Evolutionary conservation across 257 asterid genomes (phyloP), one percentile per base, ranked within the genome.

Genomic region (Ilex asprella): DNA sequence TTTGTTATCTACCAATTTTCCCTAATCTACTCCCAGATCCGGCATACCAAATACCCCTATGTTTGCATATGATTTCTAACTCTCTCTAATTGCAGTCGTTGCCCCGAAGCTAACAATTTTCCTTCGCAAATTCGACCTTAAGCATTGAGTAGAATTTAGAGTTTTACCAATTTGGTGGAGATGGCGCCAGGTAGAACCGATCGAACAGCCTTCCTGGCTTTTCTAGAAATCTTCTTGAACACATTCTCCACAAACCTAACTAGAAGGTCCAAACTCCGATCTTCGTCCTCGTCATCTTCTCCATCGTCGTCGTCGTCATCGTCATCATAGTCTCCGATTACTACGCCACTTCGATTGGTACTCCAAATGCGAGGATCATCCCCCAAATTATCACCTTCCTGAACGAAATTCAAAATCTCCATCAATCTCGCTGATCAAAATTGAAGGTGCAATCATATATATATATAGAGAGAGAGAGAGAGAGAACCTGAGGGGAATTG

Each of bases 121-220:
- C 16, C 66, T 8, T 49, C 6, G 12, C 29, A 61, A 49, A 16
- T 49, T 61, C 30, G 16, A 63, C 21, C 32, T 58, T 43, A 2
- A 53, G 15, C 27, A 21, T 21, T 21, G 27, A 21, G 27, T 21
- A 21, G 27, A 21, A 21, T 21, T 21, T 21, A 21, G 27, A 53
- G 21, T 31, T 49, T 16, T 81, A 89, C 99, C 91, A 92, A 75
- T 79, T 77, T 77, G 61, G 89, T 68, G 39, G 97, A 83, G 63
- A 92, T 83, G 5, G 91, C 83, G 46, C 80, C 71, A 15, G 97
- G 99, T 44, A 92, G 67, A 70, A 92, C 95, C 47, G 97, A 85
- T 72, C 91, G 91, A 55, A 89, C 97, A 55, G 93, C 95, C 69
- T 77, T 86, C 63, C 96, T 88, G 31, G 94, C 95, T 83, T 82